Evolutionary conservation across 2,329 filamentous ascomycete genomes (phyloP).

Genomic region (Aureobasidium pullulans): DNA sequence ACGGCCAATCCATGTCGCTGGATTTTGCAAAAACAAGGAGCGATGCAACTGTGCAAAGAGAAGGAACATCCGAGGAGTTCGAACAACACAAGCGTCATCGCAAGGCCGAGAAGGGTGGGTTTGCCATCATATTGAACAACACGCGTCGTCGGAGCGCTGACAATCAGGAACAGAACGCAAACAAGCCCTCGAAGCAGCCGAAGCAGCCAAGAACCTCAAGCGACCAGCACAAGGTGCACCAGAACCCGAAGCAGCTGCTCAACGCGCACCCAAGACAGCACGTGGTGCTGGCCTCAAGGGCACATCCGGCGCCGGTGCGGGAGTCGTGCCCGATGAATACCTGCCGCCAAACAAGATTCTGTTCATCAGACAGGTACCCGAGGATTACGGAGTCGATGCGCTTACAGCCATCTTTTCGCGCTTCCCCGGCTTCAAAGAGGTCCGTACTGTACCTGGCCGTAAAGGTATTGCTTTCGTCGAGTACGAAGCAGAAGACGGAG

Average conservation of each 20-base stretch:
- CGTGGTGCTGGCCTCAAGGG: conserved; percentile 65
- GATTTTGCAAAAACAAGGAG: conserved; percentile 75
- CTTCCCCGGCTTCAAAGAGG: conserved; percentile 91
- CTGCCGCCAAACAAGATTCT: conserved; percentile 95
- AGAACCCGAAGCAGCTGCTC: conserved; percentile 30
- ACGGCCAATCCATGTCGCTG: conserved; percentile 82
- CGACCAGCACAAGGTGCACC: conserved; percentile 45
- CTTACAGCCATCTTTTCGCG: conserved; percentile 75
- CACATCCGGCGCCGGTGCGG: conserved; percentile 56
- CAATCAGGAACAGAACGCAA: conserved; percentile 52
- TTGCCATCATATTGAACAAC: conserved; percentile 21
- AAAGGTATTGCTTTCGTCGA: conserved; percentile 93
- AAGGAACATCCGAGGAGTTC: conserved; percentile 70
- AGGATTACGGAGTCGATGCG: conserved; percentile 73
- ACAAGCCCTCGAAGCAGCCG: conserved; percentile 72
- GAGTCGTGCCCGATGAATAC: conserved; percentile 93
- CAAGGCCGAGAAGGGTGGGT: conserved; percentile 79
- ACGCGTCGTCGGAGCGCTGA: conserved; percentile 10
- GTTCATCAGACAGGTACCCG: conserved; percentile 86
- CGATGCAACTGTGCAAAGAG: conserved; percentile 74
- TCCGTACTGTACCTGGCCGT: conserved; percentile 77
- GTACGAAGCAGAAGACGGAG: conserved; percentile 82
- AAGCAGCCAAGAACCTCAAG: conserved; percentile 71
- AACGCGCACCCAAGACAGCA: conserved; percentile 54
- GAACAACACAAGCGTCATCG: conserved; percentile 79